These are phyloP conservation scores for Aphanoascus verrucosus DNA, from an alignment of 2,329 filamentous ascomycete species.

Conservation along the genomic window DNA sequence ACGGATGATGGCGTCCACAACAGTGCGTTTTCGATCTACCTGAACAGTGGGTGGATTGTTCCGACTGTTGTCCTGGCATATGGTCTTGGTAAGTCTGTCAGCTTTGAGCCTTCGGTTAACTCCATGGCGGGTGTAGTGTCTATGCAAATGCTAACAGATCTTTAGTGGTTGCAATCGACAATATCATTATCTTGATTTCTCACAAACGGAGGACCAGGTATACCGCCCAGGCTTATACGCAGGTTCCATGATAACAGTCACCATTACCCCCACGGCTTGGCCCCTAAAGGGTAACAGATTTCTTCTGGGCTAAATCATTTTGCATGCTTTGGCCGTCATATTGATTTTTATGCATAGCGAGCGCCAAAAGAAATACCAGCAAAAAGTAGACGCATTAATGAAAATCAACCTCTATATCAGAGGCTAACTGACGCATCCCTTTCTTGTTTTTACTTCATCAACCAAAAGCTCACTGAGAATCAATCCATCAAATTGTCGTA, in stretches of 20 bases:
- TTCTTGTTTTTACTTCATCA: too few species aligned
- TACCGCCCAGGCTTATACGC: neutral
- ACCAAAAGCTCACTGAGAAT: too few species aligned
- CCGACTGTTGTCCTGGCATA: conserved; percentile 12
- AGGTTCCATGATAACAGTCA: neutral
- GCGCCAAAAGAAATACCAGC: too few species aligned
- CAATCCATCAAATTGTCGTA: too few species aligned
- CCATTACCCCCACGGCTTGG: neutral
- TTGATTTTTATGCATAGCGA: too few species aligned
- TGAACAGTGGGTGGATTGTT: conserved; percentile 11
- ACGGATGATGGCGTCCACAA: neutral
- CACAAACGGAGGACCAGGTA: conserved; percentile 7
- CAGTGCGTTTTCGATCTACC: neutral
- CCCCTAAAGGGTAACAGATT: neutral
- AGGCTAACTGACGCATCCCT: too few species aligned
- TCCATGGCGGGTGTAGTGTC: neutral
- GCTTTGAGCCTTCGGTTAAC: neutral
- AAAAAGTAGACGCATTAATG: too few species aligned
- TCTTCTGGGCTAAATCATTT: neutral
- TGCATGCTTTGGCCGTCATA: too few species aligned
- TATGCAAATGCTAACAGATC: neutral
- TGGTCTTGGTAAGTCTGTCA: conserved; percentile 2
- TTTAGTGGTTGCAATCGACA: conserved; percentile 11
- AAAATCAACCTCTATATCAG: too few species aligned
- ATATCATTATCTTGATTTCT: conserved; percentile 5